phyloP scores from a whole-genome alignment of 2,329 filamentous ascomycete genomes.

The Corinectria fuckeliana region DNA sequence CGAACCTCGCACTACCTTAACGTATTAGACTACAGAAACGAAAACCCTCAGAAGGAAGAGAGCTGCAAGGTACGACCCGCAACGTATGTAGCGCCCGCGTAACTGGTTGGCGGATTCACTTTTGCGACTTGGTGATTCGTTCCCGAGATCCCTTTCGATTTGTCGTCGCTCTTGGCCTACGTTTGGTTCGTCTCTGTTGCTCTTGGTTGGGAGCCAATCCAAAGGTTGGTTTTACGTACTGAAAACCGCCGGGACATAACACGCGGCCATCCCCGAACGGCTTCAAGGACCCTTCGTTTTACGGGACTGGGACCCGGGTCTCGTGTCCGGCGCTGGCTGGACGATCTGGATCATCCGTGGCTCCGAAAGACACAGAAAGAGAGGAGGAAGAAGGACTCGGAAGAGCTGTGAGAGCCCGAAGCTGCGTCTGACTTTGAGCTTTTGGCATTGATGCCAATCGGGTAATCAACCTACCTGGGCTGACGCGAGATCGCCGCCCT shows the following conservation, averaged over 20 bases:
- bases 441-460: conserved; percentile 5
- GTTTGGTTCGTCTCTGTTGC: conserved; percentile 22
- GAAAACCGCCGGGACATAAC: conserved; percentile 29
- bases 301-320: conserved; percentile 25
- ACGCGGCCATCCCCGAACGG: conserved; percentile 35
- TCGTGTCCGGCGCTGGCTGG: conserved; percentile 32
- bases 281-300: conserved; percentile 19
- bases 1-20: conserved; percentile 7
- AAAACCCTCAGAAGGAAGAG: conserved; percentile 10
- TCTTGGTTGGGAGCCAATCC: conserved; percentile 36
- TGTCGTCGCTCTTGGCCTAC: background rate
- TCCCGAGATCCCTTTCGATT: conserved; percentile 6
- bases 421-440: background rate
- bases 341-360: conserved; percentile 17
- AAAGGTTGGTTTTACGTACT: conserved; percentile 38
- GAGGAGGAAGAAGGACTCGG: background rate
- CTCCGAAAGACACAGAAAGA: conserved; percentile 12
- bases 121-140: conserved; percentile 32
- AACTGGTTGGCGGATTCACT: conserved; percentile 2
- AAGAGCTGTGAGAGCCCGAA: background rate
- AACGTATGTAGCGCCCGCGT: conserved; percentile 26
- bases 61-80: conserved; percentile 39
- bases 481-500: background rate
- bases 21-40: conserved; percentile 17
- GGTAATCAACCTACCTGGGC: background rate